Conservation (phyloP, 75 land plant species). For the Selaginella tamariscina region DNA sequence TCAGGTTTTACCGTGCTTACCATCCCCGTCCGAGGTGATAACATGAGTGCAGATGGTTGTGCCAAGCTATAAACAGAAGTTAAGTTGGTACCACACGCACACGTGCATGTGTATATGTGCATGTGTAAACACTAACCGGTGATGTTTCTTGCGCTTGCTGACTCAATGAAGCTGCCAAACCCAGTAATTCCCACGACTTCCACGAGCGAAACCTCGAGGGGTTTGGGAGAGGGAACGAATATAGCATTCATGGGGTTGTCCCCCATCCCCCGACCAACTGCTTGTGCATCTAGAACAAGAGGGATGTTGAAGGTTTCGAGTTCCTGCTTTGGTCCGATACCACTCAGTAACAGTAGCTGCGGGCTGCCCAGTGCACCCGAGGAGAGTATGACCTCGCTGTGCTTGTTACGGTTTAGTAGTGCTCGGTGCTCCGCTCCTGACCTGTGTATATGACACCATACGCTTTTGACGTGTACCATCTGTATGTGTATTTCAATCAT, state of each 20-base stretch:
- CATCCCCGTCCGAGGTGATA: neutral
- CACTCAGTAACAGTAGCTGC: constrained; percentile 1
- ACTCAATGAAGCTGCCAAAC: constrained; percentile 7
- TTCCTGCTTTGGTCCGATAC: constrained; percentile 1
- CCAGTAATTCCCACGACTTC: constrained; percentile 5
- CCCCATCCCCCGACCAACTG: constrained; percentile 2
- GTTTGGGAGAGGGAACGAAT: neutral
- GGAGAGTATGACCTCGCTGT: constrained; percentile 6
- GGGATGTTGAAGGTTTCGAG: neutral
- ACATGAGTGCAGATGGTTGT: too few relatives aligned
- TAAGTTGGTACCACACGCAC: too few relatives aligned
- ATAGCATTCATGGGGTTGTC: constrained; percentile 10
- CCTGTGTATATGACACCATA: constrained; percentile 47
- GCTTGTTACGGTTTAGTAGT: constrained; percentile 7
- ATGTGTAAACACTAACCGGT: neutral
- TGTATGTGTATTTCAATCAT: neutral
- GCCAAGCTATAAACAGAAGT: too few relatives aligned
- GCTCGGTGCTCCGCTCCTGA: constrained; percentile 42
- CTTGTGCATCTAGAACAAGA: neutral
- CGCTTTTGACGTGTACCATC: constrained; percentile 32
- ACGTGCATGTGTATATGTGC: too few relatives aligned
- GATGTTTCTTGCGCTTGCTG: neutral
- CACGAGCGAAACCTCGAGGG: constrained; percentile 4
- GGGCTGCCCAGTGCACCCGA: constrained; percentile 6
- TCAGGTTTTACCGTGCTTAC: neutral